Conservation (phyloP, 768 basidiomycete species). For the Naematelia encephala region DNA sequence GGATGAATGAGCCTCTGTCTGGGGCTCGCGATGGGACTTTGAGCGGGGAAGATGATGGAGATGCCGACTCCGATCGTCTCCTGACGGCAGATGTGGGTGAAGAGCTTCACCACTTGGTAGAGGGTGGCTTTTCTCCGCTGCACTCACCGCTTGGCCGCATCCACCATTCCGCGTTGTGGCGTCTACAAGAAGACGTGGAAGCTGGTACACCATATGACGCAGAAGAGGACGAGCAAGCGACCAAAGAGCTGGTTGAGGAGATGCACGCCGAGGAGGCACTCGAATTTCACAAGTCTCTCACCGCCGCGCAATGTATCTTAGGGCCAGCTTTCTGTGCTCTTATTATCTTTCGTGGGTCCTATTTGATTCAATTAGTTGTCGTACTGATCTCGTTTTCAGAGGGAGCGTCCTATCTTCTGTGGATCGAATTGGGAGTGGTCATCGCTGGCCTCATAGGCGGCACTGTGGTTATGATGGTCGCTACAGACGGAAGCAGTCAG, state of each 20-base stretch:
- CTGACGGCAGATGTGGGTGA: conserved; percentile 36
- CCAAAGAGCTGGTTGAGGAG: conserved; percentile 28
- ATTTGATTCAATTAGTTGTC: not conserved
- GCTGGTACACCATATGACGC: not conserved
- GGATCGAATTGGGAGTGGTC: conserved; percentile 55
- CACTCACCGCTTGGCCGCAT: conserved; percentile 34
- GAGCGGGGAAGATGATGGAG: conserved; percentile 10
- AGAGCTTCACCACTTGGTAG: conserved; percentile 46
- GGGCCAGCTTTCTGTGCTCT: conserved; percentile 74
- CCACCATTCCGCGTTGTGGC: conserved; percentile 20
- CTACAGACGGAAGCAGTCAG: conserved; percentile 60
- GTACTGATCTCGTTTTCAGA: conserved; percentile 13
- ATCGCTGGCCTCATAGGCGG: conserved; percentile 60
- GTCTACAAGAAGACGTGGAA: conserved; percentile 12
- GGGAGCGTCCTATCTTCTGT: conserved; percentile 14
- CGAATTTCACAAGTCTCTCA: conserved; percentile 64
- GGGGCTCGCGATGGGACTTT: conserved; percentile 54
- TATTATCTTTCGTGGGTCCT: conserved; percentile 70
- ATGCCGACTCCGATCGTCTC: conserved; percentile 16
- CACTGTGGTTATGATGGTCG: conserved; percentile 61
- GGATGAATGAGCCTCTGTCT: conserved; percentile 66
- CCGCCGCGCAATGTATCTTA: conserved; percentile 73
- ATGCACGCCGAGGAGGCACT: conserved; percentile 33
- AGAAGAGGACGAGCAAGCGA: conserved; percentile 14
- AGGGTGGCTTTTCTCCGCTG: conserved; percentile 34